phyloP scores from a whole-genome alignment of 179 eudicot genomes.

The Beta macrorhiza region DNA sequence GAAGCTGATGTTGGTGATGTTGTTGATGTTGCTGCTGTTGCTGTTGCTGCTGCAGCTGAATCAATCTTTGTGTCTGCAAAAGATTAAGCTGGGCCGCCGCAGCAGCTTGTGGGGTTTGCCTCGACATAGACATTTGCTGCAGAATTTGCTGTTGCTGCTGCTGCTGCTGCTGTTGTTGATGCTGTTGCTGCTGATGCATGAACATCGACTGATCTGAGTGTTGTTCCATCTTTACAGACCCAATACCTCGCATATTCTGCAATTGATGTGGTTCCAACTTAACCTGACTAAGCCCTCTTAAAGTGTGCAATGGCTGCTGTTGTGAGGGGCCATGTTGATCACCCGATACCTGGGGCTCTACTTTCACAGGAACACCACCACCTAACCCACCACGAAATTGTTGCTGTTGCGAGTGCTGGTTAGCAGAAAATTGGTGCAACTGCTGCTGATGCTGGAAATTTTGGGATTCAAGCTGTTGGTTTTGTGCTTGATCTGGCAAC shows the following conservation, averaged over 20 bases:
- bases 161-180: conserved; percentile 42
- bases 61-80: conserved; percentile 72
- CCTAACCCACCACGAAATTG: conserved; percentile 67
- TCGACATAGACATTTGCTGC: conserved; percentile 66
- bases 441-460: conserved; percentile 67
- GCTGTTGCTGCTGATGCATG: conserved; percentile 69
- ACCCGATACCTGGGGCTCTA: conserved; percentile 58
- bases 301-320: conserved; percentile 54
- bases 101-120: conserved; percentile 71
- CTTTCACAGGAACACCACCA: conserved; percentile 56
- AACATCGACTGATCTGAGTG: conserved; percentile 73
- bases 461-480: conserved; percentile 59
- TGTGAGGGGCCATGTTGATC: conserved; percentile 48
- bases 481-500: conserved; percentile 59
- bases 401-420: conserved; percentile 56
- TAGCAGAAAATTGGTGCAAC: conserved; percentile 57
- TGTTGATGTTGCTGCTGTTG: conserved; percentile 61
- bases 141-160: conserved; percentile 68
- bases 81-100: conserved; percentile 64
- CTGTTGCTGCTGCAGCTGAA: conserved; percentile 45
- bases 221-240: conserved; percentile 69
- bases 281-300: conserved; percentile 57
- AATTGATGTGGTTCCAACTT: conserved; percentile 62
- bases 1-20: conserved; percentile 67
- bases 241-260: conserved; percentile 54